phyloP scores from a whole-genome alignment of 352 stramenopile genomes.

The Globisporangium spiculum region DNA sequence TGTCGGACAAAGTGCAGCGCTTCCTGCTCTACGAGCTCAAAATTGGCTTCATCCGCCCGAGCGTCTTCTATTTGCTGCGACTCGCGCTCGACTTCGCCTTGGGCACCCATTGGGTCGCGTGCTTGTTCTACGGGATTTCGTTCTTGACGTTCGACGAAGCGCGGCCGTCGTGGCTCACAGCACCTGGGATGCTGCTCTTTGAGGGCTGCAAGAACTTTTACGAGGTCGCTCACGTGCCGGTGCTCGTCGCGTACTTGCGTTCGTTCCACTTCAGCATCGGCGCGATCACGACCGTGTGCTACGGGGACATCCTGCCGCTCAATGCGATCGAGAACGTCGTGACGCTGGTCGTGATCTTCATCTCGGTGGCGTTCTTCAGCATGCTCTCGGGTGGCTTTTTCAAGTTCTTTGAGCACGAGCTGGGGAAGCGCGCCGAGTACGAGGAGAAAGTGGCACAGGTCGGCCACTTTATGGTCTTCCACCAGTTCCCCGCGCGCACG shows the following conservation, averaged over 20 bases:
- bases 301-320: conserved; percentile 64
- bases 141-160: conserved; percentile 38
- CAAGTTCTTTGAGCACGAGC: conserved; percentile 67
- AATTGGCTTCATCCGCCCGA: conserved; percentile 20
- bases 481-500: conserved; percentile 46
- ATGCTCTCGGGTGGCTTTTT: conserved; percentile 73
- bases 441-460: conserved; percentile 59
- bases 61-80: conserved; percentile 35
- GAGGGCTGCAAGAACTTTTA: conserved; percentile 22
- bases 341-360: conserved; percentile 56
- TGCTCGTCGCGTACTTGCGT: conserved; percentile 41
- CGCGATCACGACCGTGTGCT: conserved; percentile 73
- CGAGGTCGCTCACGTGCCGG: conserved; percentile 34
- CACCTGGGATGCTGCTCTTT: conserved; percentile 57
- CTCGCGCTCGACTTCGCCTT: conserved; percentile 49
- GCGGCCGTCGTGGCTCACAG: conserved; percentile 51
- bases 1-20: conserved; percentile 45
- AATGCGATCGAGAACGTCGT: conserved; percentile 58
- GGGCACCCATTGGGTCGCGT: conserved; percentile 56
- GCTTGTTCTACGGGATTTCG: conserved; percentile 51
- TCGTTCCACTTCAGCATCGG: conserved; percentile 71
- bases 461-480: conserved; percentile 62
- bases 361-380: conserved; percentile 66
- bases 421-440: conserved; percentile 62
- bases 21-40: conserved; percentile 59